phyloP scores from a whole-genome alignment of 352 stramenopile species.

The Lagenidium giganteum region DNA sequence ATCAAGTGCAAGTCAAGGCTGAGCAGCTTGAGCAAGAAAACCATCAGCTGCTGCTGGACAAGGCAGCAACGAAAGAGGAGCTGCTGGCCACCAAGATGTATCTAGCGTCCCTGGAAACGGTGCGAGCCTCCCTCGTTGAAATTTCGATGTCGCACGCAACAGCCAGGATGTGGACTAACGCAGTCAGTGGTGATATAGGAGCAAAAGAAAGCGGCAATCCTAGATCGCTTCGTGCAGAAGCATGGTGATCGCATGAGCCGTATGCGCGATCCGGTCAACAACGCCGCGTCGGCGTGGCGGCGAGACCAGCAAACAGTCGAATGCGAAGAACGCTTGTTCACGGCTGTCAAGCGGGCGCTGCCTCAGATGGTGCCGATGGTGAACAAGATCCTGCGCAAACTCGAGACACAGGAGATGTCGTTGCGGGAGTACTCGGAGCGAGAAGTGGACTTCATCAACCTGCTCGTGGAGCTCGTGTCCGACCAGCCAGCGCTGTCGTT shows the following conservation, averaged over 20 bases:
- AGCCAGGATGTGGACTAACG: too few relatives aligned
- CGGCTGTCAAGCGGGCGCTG: constrained; percentile 49
- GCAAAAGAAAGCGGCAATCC: constrained; percentile 68
- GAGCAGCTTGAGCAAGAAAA: constrained; percentile 58
- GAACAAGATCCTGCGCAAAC: constrained; percentile 61
- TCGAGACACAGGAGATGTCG: constrained; percentile 71
- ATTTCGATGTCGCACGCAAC: constrained; percentile 1
- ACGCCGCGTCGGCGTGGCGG: constrained; percentile 19
- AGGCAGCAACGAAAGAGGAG: constrained; percentile 52
- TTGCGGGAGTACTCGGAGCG: constrained; percentile 67
- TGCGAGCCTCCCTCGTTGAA: constrained; percentile 11
- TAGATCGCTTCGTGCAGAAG: constrained; percentile 76
- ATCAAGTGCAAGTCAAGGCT: constrained; percentile 46
- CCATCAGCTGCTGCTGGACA: constrained; percentile 56
- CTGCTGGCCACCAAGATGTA: constrained; percentile 66
- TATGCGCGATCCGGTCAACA: constrained; percentile 13
- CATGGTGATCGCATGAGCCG: constrained; percentile 68
- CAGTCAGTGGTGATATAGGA: constrained; percentile 19
- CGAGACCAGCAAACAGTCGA: constrained; percentile 34
- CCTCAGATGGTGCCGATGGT: constrained; percentile 61
- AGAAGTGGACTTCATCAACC: constrained; percentile 78
- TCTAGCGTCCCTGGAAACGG: constrained; percentile 57
- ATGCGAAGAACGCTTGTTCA: constrained; percentile 50
- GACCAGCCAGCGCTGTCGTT: constrained; percentile 58
- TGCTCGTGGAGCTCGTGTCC: constrained; percentile 71